Base-by-base conservation (phyloP, 805 yeast genomes). In the Lipomyces kockii region DNA sequence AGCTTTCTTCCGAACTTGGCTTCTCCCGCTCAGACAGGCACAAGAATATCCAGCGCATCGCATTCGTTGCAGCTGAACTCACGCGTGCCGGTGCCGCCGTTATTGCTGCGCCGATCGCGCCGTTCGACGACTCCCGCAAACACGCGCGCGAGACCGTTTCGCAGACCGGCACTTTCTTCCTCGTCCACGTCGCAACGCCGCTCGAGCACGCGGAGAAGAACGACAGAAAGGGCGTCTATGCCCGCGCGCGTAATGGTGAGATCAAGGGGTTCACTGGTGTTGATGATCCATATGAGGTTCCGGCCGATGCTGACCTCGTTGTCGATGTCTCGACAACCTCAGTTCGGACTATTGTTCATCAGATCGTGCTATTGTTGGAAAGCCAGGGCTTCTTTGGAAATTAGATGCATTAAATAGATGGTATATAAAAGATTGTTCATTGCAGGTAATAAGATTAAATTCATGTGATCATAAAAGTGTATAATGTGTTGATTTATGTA, bases 11-110 rank as follows among this genome's bases (percentile, higher is more conserved):
- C 7, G 83, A 81, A 73, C 79, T 81, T 8, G 83, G 83, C 11
- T 80, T 78, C 74, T 72, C 78, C 35, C 77, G 77, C 32, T 74
- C 76, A 51, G 82, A 80, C 73, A 76, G 83, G 35, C 77, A 74
- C 74, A 78, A 74, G 70, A 79, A 81, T 74, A 78, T 74, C 72
- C 83, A 74, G 79, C 84, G 74, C 55, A 84, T 87, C 69, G 85
- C 89, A 4, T 88, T 85, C 74, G 86, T 90, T 66, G 85, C 90
- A 58, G 84, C 87, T 66, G 94, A 92, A 80, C 82, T 92, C 73
- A 89, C 89, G 55, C 87, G 91, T 77, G 86, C 97, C n/a, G 98
- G 98, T 65, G 82, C 97, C 9, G 98, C 97, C 73, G 94, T 94
- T 54, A 89, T 93, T 71, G 84, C 90, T 60, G 86, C 89, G 17